Evolutionary conservation across 768 basidiomycete species (phyloP), one percentile per base, ranked within the genome.

Genomic region (Amanita muscaria): DNA sequence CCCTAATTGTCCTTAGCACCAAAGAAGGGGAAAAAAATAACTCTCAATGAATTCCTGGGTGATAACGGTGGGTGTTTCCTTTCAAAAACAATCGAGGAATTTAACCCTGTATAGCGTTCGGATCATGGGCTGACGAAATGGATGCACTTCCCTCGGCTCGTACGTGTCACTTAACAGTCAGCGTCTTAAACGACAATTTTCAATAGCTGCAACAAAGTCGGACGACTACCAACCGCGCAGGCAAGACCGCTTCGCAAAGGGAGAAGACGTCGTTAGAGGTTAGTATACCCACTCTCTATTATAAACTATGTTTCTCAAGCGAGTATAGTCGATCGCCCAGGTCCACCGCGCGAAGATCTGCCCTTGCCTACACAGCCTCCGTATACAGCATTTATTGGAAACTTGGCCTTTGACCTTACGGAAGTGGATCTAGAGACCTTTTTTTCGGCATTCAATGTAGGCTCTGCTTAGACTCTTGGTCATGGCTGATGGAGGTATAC

Each of bases 81-180:
- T 44, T 47, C 31, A 55, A 27, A 15, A 25, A 55, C 56, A 43
- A 44, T 48, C 44, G 23, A 41, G 23, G 23, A 37, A 36, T 49
- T 49, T 51, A 32, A 40, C 45, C 40, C 44, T 7, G 25, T 42
- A 41, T 40, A 91, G 89, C 80, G 42, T 67, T 88, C 42, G 94
- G 91, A 57, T 93, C 89, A 59, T 99, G 96, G 96, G 96, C 96
- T 5, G 96, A 98, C 61, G 96, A 98, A 65, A 92, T 97, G 89
- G 93, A 96, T 53, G 56, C 74, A 23, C 75, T 98, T 50, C 94
- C 94, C 21, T 85, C 79, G 55, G 93, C 90, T 58, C 94, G 94
- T 98, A 69, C 69, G 92, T 73, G 30, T 23, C 27, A 9, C 10
- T 34, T 23, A 44, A 14, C 35, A 37, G 16, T 48, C 27, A 24